These are phyloP conservation scores for Torulaspora gathmanii DNA, from an alignment of 805 yeast species.

Conservation along the genomic window DNA sequence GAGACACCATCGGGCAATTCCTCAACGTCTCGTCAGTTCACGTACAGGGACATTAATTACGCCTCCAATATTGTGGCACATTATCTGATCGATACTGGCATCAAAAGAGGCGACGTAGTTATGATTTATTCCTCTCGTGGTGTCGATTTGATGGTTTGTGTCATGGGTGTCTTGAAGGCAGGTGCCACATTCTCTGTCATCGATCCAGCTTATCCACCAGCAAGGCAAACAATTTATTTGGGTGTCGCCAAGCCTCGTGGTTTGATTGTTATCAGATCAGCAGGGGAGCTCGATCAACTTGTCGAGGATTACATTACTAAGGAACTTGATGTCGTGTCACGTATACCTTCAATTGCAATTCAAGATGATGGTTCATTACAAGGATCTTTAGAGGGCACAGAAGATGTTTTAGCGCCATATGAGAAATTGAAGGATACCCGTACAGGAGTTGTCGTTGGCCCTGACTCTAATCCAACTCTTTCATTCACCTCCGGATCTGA, in stretches of 20 bases:
- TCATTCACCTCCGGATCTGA: constrained; percentile 97
- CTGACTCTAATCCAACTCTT: constrained; percentile 94
- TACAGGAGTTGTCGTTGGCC: constrained; percentile 92
- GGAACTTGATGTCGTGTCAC: constrained; percentile 67
- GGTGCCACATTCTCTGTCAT: constrained; percentile 98
- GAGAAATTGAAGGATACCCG: constrained; percentile 47
- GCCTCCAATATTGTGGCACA: constrained; percentile 93
- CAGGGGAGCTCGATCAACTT: constrained; percentile 71
- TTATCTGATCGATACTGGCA: constrained; percentile 74
- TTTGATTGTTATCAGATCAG: constrained; percentile 81
- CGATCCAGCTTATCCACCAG: constrained; percentile 99
- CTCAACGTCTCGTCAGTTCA: constrained; percentile 61
- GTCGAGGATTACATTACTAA: constrained; percentile 73
- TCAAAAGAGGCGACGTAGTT: constrained; percentile 87
- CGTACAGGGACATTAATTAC: constrained; percentile 82
- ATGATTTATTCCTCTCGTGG: constrained; percentile 98
- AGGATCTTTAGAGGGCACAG: constrained; percentile 39
- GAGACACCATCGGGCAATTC: constrained; percentile 71
- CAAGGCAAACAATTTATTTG: constrained; percentile 89
- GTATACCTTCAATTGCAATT: constrained; percentile 72
- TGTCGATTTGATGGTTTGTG: constrained; percentile 93
- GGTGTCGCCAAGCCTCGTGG: constrained; percentile 93
- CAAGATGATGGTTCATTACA: constrained; percentile 71
- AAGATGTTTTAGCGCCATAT: constrained; percentile 50
- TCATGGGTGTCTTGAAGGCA: constrained; percentile 95